Evolutionary conservation across 345 rosid genomes (phyloP).

Genomic region (Salix udensis): DNA sequence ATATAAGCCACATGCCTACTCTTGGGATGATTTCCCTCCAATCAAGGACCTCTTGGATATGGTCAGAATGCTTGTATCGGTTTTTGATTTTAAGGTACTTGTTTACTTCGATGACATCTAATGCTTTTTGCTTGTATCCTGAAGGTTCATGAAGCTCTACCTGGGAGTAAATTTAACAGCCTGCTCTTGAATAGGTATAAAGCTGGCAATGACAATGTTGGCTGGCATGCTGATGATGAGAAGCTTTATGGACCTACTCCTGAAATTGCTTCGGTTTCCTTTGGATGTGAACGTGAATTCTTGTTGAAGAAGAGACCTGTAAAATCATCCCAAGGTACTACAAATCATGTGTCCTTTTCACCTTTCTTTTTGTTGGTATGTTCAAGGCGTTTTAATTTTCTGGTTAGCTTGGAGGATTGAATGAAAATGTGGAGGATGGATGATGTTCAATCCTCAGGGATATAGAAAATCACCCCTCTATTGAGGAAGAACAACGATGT

Average conservation of each 20-base stretch:
- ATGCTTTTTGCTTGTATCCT: conserved; percentile 18
- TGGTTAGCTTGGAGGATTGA: neutral
- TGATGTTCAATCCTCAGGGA: no score
- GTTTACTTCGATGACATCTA: neutral
- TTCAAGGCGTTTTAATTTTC: neutral
- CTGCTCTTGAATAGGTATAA: conserved; percentile 72
- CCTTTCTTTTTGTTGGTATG: neutral
- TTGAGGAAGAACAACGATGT: no score
- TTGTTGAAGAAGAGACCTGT: conserved; percentile 56
- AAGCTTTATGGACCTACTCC: conserved; percentile 65
- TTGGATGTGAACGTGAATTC: conserved; percentile 88
- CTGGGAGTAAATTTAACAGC: conserved; percentile 82
- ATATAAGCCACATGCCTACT: conserved; percentile 56
- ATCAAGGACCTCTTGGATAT: conserved; percentile 63
- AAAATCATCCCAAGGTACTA: conserved; percentile 48
- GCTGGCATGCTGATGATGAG: conserved; percentile 95
- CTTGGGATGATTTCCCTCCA: conserved; percentile 86
- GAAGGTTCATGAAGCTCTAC: conserved; percentile 66
- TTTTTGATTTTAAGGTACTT: neutral
- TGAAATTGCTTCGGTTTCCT: conserved; percentile 75
- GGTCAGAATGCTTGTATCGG: conserved; percentile 29
- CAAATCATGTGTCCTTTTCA: neutral
- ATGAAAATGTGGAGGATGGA: neutral
- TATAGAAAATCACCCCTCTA: no score
- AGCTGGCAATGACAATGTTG: conserved; percentile 68